Evolutionary conservation across 1,284 basidiomycete species (phyloP).

Genomic region (Takashimella tepidaria): DNA sequence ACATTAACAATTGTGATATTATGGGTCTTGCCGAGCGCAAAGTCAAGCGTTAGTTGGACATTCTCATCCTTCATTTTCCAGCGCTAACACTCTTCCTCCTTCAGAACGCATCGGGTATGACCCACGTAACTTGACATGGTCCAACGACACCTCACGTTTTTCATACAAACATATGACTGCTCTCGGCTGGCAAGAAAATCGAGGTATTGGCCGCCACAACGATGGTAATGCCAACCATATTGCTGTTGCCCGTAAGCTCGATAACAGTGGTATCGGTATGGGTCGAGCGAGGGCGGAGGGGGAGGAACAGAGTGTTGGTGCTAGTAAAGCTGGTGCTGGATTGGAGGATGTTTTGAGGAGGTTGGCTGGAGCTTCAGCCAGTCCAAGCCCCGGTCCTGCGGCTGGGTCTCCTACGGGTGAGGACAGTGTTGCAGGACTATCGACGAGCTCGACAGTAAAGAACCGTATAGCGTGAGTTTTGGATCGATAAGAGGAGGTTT

Average conservation of each 20-base stretch:
- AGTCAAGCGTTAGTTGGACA: constrained; percentile 38
- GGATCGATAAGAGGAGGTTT: too few species aligned
- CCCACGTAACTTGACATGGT: constrained; percentile 48
- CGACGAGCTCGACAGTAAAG: constrained; percentile 23
- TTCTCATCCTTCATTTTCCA: not conserved
- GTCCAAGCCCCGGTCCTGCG: constrained; percentile 21
- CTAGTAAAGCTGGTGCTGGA: constrained; percentile 44
- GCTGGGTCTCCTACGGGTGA: constrained; percentile 14
- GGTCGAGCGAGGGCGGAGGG: constrained; percentile 44
- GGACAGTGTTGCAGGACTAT: constrained; percentile 18
- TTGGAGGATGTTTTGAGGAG: constrained; percentile 45
- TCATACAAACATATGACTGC: constrained; percentile 47
- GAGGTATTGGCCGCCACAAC: constrained; percentile 38
- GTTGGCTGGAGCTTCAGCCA: constrained; percentile 20
- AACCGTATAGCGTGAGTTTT: constrained; percentile 45
- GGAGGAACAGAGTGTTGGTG: constrained; percentile 36
- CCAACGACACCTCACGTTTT: constrained; percentile 46
- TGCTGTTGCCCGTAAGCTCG: constrained; percentile 44
- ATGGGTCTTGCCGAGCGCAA: constrained; percentile 49
- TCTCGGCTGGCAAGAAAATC: constrained; percentile 45
- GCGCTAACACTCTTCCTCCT: not conserved
- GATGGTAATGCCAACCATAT: constrained; percentile 47
- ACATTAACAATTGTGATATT: constrained; percentile 6
- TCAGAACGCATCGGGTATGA: constrained; percentile 46
- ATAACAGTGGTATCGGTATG: constrained; percentile 48